Conservation (phyloP, 108 stramenopile species). For the Nitzschia sp. region DNA sequence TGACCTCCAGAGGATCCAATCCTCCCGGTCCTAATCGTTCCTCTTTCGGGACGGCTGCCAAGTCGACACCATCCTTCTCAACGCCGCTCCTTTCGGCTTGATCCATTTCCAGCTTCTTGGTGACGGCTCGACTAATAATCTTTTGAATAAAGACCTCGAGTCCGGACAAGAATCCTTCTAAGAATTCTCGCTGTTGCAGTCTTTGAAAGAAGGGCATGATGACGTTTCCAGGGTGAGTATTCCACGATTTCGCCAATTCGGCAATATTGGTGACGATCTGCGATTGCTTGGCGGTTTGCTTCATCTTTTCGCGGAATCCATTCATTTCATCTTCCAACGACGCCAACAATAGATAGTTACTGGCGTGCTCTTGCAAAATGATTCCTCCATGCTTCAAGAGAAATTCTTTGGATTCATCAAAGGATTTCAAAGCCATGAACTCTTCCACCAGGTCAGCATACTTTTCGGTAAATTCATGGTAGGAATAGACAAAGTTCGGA, state of each 20-base stretch:
- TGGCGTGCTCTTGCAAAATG: conserved; percentile 94
- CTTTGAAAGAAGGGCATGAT: conserved; percentile 93
- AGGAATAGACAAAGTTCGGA: conserved; percentile 76
- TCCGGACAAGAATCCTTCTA: conserved; percentile 80
- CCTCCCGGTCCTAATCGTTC: conserved; percentile 95
- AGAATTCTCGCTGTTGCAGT: conserved; percentile 75
- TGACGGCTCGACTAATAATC: conserved; percentile 90
- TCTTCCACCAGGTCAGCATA: conserved; percentile 90
- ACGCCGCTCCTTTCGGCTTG: conserved; percentile 61
- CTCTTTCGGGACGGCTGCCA: conserved; percentile 70
- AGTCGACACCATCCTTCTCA: conserved; percentile 63
- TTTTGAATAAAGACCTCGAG: conserved; percentile 82
- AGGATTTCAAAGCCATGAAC: conserved; percentile 77
- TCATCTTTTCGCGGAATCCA: conserved; percentile 95
- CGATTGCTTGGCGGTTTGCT: conserved; percentile 84
- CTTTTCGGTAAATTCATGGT: conserved; percentile 90
- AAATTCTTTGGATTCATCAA: conserved; percentile 89
- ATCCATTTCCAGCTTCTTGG: conserved; percentile 93
- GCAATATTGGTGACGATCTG: conserved; percentile 96
- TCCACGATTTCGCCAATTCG: conserved; percentile 90
- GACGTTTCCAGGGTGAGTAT: conserved; percentile 96
- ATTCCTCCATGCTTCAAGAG: conserved; percentile 85
- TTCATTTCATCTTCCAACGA: conserved; percentile 99
- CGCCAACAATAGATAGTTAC: conserved; percentile 93
- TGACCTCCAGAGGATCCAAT: conserved; percentile 95